phyloP scores from a whole-genome alignment of 306 rosid species.

The Prinsepia uniflora region DNA sequence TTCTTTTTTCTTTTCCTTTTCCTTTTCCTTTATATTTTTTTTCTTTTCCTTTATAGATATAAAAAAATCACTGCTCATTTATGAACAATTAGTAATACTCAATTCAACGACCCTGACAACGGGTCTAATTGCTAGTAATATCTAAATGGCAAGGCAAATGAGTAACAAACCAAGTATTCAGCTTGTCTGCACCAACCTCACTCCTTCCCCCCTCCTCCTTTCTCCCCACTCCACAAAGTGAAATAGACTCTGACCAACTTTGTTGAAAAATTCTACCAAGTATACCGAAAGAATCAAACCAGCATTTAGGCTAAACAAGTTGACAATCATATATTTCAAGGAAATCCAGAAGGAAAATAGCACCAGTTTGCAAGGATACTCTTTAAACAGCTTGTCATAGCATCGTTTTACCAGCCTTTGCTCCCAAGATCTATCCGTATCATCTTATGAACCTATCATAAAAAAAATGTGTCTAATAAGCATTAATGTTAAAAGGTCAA shows the following conservation, averaged over 20 bases:
- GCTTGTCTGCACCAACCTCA: too few species aligned
- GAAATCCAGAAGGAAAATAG: not conserved
- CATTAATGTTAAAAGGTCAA: not conserved
- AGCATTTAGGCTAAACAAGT: not conserved
- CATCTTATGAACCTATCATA: constrained; percentile 78
- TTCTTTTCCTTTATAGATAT: too few species aligned
- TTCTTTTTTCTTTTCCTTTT: too few species aligned
- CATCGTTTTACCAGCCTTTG: constrained; percentile 95
- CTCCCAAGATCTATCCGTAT: constrained; percentile 85
- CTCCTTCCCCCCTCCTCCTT: too few species aligned
- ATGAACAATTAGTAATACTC: too few species aligned
- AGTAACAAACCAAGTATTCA: not conserved
- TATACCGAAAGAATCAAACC: not conserved
- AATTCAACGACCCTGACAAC: too few species aligned
- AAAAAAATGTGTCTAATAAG: not conserved
- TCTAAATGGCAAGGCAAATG: too few species aligned
- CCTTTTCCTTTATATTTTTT: too few species aligned
- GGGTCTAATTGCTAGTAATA: too few species aligned
- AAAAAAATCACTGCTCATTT: too few species aligned
- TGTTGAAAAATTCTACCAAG: not conserved
- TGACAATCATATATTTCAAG: not conserved
- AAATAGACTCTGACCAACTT: too few species aligned
- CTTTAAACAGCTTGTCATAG: constrained; percentile 92
- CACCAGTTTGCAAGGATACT: constrained; percentile 63
- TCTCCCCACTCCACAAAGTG: too few species aligned